Evolutionary conservation across 371 early-diverging fungal genomes (phyloP).

Genomic region (Apophysomyces variabilis): DNA sequence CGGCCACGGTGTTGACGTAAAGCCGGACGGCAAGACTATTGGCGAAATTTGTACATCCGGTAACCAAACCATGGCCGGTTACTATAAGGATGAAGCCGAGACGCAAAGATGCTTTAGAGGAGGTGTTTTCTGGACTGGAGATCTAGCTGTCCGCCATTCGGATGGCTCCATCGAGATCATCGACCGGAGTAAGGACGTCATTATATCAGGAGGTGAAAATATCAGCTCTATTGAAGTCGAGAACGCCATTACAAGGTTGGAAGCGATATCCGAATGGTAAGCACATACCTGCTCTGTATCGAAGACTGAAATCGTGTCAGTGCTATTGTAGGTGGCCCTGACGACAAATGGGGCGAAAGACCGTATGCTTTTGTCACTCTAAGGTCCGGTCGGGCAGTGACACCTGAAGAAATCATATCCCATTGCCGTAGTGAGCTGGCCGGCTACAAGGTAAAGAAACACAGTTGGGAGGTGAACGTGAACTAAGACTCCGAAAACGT

Average conservation of each 20-base stretch:
- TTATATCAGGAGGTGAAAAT: conserved; percentile 65
- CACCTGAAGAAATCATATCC: conserved; percentile 26
- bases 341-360: conserved; percentile 60
- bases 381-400: conserved; percentile 33
- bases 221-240: conserved; percentile 62
- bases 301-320: neutral
- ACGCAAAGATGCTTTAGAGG: conserved; percentile 56
- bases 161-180: conserved; percentile 60
- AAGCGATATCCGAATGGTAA: conserved; percentile 50
- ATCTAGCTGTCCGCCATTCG: conserved; percentile 56
- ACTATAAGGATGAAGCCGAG: conserved; percentile 45
- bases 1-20: conserved; percentile 40
- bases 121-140: conserved; percentile 63
- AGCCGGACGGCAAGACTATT: conserved; percentile 49
- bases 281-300: neutral
- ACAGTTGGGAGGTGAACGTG: neutral
- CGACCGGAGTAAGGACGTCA: conserved; percentile 61
- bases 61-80: conserved; percentile 54
- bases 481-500: neutral
- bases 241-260: conserved; percentile 43
- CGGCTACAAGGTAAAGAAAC: conserved; percentile 16
- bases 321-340: conserved; percentile 54
- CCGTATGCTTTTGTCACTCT: conserved; percentile 59
- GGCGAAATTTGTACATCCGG: conserved; percentile 61
- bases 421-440: conserved; percentile 44